phyloP scores from a whole-genome alignment of 257 asterid genomes.

The Ilex asprella region DNA sequence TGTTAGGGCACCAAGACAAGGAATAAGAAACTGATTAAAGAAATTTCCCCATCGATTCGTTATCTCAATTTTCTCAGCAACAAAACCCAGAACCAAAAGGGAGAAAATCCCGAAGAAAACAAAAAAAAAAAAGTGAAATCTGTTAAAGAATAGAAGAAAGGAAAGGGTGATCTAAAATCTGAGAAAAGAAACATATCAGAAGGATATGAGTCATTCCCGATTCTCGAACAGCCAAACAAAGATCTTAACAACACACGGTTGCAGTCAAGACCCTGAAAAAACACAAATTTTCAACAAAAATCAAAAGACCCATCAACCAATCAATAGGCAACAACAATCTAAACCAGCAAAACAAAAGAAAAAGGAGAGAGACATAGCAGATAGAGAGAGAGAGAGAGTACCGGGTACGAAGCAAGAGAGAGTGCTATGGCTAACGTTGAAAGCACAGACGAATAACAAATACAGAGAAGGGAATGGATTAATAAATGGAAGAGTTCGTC shows the following conservation, averaged over 20 bases:
- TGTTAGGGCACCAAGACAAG: too few relatives aligned
- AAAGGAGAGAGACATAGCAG: background rate
- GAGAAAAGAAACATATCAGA: conserved; percentile 49
- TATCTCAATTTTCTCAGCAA: too few relatives aligned
- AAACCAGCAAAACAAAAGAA: background rate
- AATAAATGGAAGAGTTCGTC: too few relatives aligned
- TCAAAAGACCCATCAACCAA: background rate
- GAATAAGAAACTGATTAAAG: too few relatives aligned
- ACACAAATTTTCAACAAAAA: background rate
- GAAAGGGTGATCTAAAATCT: conserved; percentile 24
- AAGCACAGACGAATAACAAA: too few relatives aligned
- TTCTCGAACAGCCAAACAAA: conserved; percentile 39
- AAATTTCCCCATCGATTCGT: too few relatives aligned
- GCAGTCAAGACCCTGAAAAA: conserved; percentile 30
- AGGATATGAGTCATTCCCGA: conserved; percentile 80
- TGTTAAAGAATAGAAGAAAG: background rate
- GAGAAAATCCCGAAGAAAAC: too few relatives aligned
- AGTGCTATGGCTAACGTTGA: too few relatives aligned
- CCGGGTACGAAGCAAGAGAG: too few relatives aligned
- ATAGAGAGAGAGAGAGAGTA: background rate
- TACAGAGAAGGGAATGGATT: too few relatives aligned
- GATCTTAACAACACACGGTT: conserved; percentile 20
- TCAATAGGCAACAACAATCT: background rate
- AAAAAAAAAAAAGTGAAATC: background rate
- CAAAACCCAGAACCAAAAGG: too few relatives aligned